Evolutionary conservation across 1,139 yeast species (phyloP), one percentile per base, ranked within the genome.

Genomic region (Yamadazyma triangularis): DNA sequence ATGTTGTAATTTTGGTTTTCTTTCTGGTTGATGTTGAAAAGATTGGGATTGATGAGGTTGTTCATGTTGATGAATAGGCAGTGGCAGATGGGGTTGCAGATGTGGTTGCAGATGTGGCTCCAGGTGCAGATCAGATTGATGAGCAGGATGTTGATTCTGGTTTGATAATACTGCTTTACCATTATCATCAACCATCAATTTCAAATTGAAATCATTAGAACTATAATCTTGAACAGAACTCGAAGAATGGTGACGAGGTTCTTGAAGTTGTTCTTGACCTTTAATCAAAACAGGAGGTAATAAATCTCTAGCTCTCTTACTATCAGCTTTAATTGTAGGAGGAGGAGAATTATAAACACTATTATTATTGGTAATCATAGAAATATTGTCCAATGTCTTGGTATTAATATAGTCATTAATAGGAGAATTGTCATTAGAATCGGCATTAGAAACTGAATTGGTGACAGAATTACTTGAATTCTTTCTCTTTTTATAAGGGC

Each of bases 151-250:
- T 20, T 22, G 10, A 13, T 12, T 10, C 8, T 18, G 11, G 15
- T 48, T 50, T 15, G 58, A 53, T 38, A 63, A 56, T n/a, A 62
- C 59, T 1, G 74, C 73, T 34, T 63, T 64, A n/a, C 73, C 74
- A 56, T 56, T 60, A 36, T 61, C 70, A 40, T 67, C 72, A 28
- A 68, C 56, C 41, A 58, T 63, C 32, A 67, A 50, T 33, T 55
- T 55, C 40, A 67, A 48, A 47, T 50, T 55, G 42, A 60, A 62
- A 36, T 60, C 64, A 22, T 42, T 39, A 12, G 32, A 35, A 9
- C 30, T 33, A 8, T 32, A 27, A 16, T 25, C 16, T 8, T 8
- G 24, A n/a, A n/a, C n/a, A n/a, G n/a, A n/a, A n/a, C n/a, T n/a
- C n/a, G n/a, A n/a, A n/a, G n/a, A n/a, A n/a, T n/a, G n/a, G n/a